Percentiles rank a stretch among this genome's conserved stretches.
Evolutionary conservation across 768 basidiomycete species (phyloP).

Genomic region (Rickenella mellea): DNA sequence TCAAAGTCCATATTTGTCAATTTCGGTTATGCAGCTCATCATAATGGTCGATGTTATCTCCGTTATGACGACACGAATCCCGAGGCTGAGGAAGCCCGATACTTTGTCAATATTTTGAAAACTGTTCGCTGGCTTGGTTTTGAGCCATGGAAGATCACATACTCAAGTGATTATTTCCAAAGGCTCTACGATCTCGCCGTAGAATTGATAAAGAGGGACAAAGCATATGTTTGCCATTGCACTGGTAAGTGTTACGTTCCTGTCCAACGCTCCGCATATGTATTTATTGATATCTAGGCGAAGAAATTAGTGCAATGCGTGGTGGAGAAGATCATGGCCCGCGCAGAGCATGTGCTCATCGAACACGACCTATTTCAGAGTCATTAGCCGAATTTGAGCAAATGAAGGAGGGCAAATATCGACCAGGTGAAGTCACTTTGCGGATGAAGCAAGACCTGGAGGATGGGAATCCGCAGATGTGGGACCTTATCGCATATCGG

Average conservation of each 20-base stretch:
- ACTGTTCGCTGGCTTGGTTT: conserved; percentile 94
- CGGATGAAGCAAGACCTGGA: conserved; percentile 96
- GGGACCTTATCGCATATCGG: conserved; percentile 96
- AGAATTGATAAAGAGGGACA: conserved; percentile 80
- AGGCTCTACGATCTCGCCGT: conserved; percentile 79
- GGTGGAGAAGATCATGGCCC: conserved; percentile 76
- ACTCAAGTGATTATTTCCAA: conserved; percentile 95
- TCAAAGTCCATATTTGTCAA: conserved; percentile 98
- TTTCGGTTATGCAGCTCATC: conserved; percentile 95
- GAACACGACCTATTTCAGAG: conserved; percentile 77
- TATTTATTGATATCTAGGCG: conserved; percentile 43
- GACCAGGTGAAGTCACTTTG: conserved; percentile 84
- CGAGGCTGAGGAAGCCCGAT: conserved; percentile 91
- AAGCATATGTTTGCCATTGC: conserved; percentile 95
- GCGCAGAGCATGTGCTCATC: conserved; percentile 80
- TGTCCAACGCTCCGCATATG: too few relatives aligned
- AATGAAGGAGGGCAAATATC: conserved; percentile 88
- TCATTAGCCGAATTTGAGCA: conserved; percentile 81
- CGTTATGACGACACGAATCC: conserved; percentile 99
- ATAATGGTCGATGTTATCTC: conserved; percentile 88
- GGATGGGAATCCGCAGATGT: conserved; percentile 97
- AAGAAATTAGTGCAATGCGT: conserved; percentile 82
- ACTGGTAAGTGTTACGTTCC: conserved; percentile 53
- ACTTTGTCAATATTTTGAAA: conserved; percentile 95
- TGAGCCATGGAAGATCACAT: conserved; percentile 98